A percentile compares a stretch with the other conserved stretches of the same genome.
Evolutionary conservation across 208 protist genomes (phyloP).

Genomic region (Naegleria lovaniensis): DNA sequence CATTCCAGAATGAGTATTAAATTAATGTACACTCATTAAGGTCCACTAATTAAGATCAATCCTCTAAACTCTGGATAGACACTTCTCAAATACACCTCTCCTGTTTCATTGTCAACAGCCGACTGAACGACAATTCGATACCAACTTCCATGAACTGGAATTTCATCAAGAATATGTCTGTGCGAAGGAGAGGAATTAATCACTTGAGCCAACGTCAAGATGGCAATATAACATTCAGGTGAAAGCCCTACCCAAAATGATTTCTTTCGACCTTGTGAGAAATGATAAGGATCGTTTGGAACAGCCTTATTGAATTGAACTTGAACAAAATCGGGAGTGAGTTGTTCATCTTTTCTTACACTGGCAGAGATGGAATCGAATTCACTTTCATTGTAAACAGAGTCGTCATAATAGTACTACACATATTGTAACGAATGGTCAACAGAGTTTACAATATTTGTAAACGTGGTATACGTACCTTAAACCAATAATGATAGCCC

Average conservation of each 20-base stretch:
- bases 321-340: background rate
- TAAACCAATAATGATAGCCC: slow-evolving; percentile 13
- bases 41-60: too few relatives aligned
- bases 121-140: background rate
- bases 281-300: too few relatives aligned
- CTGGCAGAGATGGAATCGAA: background rate
- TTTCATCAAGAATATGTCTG: background rate
- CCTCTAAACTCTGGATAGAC: too few relatives aligned
- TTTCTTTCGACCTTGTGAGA: background rate
- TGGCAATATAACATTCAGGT: background rate
- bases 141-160: background rate
- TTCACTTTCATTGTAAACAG: background rate
- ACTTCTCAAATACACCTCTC: too few relatives aligned
- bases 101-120: too few relatives aligned
- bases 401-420: background rate
- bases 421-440: too few relatives aligned
- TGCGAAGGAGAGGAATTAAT: background rate
- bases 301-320: background rate
- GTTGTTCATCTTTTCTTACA: background rate
- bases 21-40: too few relatives aligned
- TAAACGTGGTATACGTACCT: background rate
- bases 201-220: background rate
- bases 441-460: too few relatives aligned
- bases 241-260: background rate
- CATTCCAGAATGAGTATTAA: too few relatives aligned